A percentile compares a stretch with the other conserved stretches of the same genome.
phyloP scores from a whole-genome alignment of 176 grass and related monocot genomes.

The Zoysia pacifica region DNA sequence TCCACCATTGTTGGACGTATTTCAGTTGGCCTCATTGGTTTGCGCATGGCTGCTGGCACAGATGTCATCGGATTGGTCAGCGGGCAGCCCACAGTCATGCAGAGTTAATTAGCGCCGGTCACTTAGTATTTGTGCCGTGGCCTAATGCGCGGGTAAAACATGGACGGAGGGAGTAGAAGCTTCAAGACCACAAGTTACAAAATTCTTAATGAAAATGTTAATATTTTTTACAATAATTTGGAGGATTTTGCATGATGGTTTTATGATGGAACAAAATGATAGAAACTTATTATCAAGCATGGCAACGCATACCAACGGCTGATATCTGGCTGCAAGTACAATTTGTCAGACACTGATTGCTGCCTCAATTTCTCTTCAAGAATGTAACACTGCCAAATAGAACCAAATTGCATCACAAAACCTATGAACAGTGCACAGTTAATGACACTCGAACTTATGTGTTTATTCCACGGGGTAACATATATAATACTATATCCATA shows the following conservation, averaged over 20 bases:
- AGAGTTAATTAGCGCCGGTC: too few relatives aligned
- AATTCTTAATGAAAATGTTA: background rate
- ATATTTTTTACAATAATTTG: constrained; percentile 9
- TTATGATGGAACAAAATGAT: constrained; percentile 7
- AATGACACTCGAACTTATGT: background rate
- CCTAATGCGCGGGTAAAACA: too few relatives aligned
- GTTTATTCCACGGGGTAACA: constrained; percentile 12
- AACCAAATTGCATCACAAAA: constrained; percentile 36
- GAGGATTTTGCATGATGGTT: background rate
- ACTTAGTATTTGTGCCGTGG: too few relatives aligned
- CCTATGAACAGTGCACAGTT: background rate
- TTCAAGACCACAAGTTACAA: background rate
- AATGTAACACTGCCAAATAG: constrained; percentile 68
- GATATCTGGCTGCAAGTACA: constrained; percentile 58
- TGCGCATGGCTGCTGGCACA: too few relatives aligned
- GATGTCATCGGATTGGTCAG: too few relatives aligned
- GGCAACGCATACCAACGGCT: constrained; percentile 66
- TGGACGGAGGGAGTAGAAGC: background rate
- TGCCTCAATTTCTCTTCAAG: constrained; percentile 80
- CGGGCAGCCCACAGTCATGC: too few relatives aligned
- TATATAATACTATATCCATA: constrained; percentile 4
- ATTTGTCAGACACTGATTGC: constrained; percentile 60
- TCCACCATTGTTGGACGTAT: too few relatives aligned
- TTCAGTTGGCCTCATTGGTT: too few relatives aligned
- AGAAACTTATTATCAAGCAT: constrained; percentile 1